A percentile compares a stretch with the other conserved stretches of the same genome.
These are phyloP conservation scores for Candida saitoana DNA, from an alignment of 805 yeast genomes.

Conservation along the genomic window DNA sequence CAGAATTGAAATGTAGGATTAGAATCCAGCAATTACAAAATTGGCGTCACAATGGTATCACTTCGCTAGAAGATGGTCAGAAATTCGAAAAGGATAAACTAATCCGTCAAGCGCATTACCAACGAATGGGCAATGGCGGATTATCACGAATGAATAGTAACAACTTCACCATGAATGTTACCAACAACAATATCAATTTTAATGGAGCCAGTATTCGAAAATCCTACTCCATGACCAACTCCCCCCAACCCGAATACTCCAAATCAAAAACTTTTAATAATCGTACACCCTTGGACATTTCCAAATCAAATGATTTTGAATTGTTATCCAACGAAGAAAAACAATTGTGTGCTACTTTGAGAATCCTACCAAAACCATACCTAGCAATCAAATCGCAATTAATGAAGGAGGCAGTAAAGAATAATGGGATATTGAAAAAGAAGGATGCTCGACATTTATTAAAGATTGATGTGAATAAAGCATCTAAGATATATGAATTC, in stretches of 20 bases:
- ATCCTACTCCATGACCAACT: conserved; percentile 18
- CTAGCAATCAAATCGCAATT: conserved; percentile 86
- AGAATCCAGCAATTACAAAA: conserved; percentile 88
- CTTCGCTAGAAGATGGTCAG: conserved; percentile 74
- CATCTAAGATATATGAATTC: conserved; percentile 86
- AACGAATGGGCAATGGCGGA: conserved; percentile 46
- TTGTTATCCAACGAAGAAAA: conserved; percentile 85
- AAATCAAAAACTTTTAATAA: conserved; percentile 42
- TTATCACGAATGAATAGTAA: conserved; percentile 18
- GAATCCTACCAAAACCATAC: conserved; percentile 90
- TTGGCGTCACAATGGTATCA: conserved; percentile 88
- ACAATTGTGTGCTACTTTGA: conserved; percentile 72
- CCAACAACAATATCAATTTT: conserved; percentile 10
- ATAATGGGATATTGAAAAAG: conserved; percentile 80
- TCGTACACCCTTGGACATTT: conserved; percentile 60
- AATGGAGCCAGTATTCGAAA: conserved; percentile 14
- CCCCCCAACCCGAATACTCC: conserved; percentile 38
- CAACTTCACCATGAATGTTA: conserved; percentile 15
- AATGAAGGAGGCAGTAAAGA: conserved; percentile 79
- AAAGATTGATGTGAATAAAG: conserved; percentile 82
- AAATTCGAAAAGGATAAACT: conserved; percentile 87
- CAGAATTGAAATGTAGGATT: conserved; percentile 73
- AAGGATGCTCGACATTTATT: conserved; percentile 80
- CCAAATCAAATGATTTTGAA: conserved; percentile 77
- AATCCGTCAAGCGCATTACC: conserved; percentile 58